Percentiles rank a stretch among this genome's conserved stretches.
phyloP scores from a whole-genome alignment of 768 basidiomycete genomes.

The Leucosporidium creatinivorum region DNA sequence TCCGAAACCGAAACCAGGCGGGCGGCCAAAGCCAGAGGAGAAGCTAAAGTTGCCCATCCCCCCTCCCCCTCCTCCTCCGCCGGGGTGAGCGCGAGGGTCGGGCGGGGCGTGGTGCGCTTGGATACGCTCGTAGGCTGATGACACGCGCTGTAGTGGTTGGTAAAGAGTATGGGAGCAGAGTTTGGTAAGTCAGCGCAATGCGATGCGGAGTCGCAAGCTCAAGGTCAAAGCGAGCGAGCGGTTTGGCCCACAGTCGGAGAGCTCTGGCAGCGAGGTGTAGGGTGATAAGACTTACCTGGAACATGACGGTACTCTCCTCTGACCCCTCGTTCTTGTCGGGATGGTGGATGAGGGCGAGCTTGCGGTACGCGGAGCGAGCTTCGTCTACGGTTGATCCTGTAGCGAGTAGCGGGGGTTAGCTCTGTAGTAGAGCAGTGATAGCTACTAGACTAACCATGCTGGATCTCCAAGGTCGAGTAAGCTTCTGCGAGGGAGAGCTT shows the following conservation, averaged over 20 bases:
- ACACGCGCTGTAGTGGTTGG: not conserved
- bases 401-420: not conserved
- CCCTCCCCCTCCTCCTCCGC: no score
- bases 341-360: not conserved
- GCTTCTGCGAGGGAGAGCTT: not conserved
- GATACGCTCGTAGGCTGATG: not conserved
- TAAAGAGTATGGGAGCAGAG: not conserved
- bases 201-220: not conserved
- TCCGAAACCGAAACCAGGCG: not conserved
- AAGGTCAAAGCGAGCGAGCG: not conserved
- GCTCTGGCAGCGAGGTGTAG: no score
- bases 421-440: not conserved
- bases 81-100: no score
- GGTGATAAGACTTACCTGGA: slow-evolving; percentile 20
- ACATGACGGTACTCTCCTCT: slow-evolving; percentile 29
- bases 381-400: not conserved
- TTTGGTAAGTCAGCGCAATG: not conserved
- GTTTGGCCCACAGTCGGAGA: slow-evolving; percentile 1
- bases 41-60: no score
- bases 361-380: not conserved
- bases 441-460: not conserved
- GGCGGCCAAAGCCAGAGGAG: no score
- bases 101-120: no score
- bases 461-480: not conserved
- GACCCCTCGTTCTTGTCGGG: not conserved